Evolutionary conservation across 208 protist species (phyloP), one percentile per base, ranked within the genome.

Genomic region (Leishmania guyanensis): DNA sequence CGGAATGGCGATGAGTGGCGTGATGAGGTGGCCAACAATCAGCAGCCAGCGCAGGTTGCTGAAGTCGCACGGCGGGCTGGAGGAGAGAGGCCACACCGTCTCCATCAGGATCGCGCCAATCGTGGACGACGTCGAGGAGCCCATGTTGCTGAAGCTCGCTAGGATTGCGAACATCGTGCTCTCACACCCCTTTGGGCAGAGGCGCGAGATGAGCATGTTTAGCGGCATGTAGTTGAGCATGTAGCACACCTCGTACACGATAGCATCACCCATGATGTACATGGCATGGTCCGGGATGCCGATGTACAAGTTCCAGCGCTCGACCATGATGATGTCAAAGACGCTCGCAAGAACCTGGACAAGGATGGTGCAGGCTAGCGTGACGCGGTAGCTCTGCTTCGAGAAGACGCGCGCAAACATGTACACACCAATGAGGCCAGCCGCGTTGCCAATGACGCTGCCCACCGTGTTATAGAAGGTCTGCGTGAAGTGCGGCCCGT

Each of bases 91-190:
- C 84, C 82, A 89, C 48, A 89, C 78, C 17, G 82, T 75, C 68
- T 92, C 87, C 65, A 94, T 89, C 64, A 94, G 56, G 12, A 92
- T 70, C 43, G 86, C 82, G 29, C 90, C 91, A 78, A 93, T 84
- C 0, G 85, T 87, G 16, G 53, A 58, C 5, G 90, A 80, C 29
- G 90, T 86, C 43, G 84, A 81, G 36, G 72, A 58, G 14, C 92
- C 93, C 75, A 97, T 79, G 83, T 95, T 94, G 58, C 89, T 79
- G 72, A 92, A 93, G 39, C 92, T 91, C 22, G 92, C 92, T 39
- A 97, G 82, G 16, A 95, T 72, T 3, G 94, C 88, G 58, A 89
- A 51, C 66, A 72, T 50, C 43, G 39, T 72, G 66, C 66, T 51
- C 66, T 72, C 66, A 20, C 1, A 51, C 20, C 91, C 92, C 29